Conservation (phyloP, 2,329 filamentous ascomycete species). For the Penicillium sp. region DNA sequence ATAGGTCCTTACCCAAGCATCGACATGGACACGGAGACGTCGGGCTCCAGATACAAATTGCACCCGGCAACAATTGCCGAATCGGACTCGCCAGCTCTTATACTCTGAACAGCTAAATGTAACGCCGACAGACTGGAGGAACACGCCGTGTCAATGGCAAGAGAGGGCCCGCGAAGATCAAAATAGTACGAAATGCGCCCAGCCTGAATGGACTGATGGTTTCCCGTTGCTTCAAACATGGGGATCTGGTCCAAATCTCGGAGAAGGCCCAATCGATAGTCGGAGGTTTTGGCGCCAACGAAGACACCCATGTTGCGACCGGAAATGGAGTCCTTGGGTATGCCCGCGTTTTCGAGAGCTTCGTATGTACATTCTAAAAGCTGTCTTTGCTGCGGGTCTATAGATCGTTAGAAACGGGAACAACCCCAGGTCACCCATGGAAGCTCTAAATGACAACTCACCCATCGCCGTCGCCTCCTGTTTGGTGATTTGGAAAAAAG, state of each 20-base stretch:
- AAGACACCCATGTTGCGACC: constrained; percentile 36
- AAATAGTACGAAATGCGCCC: constrained; percentile 31
- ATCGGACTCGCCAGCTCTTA: too few species aligned
- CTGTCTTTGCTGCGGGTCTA: constrained; percentile 35
- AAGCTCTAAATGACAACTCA: too few species aligned
- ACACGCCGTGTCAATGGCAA: constrained; percentile 30
- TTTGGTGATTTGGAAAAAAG: too few species aligned
- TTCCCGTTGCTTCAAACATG: constrained; percentile 28
- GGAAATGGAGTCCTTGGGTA: constrained; percentile 24
- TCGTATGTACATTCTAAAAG: constrained; percentile 31
- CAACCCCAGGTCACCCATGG: too few species aligned
- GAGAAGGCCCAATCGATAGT: constrained; percentile 28
- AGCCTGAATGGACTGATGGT: constrained; percentile 27
- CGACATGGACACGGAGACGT: too few species aligned
- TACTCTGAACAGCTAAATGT: too few species aligned
- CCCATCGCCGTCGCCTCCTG: too few species aligned
- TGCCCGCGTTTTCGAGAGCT: constrained; percentile 28
- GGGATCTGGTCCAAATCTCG: constrained; percentile 20
- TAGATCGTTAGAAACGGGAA: constrained; percentile 6
- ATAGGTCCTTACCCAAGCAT: too few species aligned
- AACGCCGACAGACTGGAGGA: too few species aligned
- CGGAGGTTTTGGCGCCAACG: constrained; percentile 29
- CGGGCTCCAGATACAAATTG: too few species aligned
- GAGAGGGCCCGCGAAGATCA: constrained; percentile 30
- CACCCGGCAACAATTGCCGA: too few species aligned